Conservation (phyloP, 176 grass and related monocot genomes). For the Puccinellia tenuiflora region DNA sequence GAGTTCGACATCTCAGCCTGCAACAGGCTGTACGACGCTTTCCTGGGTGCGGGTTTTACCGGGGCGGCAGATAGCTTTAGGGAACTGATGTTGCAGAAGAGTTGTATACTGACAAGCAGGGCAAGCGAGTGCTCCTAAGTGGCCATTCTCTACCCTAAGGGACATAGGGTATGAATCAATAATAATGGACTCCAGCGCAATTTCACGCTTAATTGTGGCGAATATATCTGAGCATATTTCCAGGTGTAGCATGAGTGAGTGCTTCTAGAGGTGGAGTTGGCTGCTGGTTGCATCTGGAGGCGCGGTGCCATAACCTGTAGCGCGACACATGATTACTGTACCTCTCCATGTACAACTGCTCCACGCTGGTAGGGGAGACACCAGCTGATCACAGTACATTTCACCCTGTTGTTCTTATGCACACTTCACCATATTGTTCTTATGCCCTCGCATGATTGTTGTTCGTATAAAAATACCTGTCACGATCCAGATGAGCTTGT, state of each 20-base stretch:
- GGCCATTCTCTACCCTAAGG: neutral
- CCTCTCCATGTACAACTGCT: neutral
- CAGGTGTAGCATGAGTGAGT: neutral
- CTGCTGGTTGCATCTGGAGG: neutral
- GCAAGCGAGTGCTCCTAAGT: neutral
- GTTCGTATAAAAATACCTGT: neutral
- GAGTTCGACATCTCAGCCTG: constrained; percentile 66
- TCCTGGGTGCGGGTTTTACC: constrained; percentile 31
- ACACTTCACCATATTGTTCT: neutral
- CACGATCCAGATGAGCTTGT: neutral
- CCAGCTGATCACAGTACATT: neutral
- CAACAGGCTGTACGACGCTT: constrained; percentile 45
- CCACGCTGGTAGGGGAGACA: neutral
- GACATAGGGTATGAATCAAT: neutral
- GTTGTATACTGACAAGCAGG: constrained; percentile 43
- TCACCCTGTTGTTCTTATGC: neutral
- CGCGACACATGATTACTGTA: neutral
- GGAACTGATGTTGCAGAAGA: constrained; percentile 56
- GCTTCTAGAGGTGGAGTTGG: neutral
- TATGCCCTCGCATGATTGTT: neutral
- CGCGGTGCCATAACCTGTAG: neutral
- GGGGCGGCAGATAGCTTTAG: constrained; percentile 41
- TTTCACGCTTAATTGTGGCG: neutral
- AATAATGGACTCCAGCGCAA: neutral
- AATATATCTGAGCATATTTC: neutral